Evolutionary conservation across 208 protist species (phyloP), one percentile per base, ranked within the genome.

Genomic region (Crithidia bombi): DNA sequence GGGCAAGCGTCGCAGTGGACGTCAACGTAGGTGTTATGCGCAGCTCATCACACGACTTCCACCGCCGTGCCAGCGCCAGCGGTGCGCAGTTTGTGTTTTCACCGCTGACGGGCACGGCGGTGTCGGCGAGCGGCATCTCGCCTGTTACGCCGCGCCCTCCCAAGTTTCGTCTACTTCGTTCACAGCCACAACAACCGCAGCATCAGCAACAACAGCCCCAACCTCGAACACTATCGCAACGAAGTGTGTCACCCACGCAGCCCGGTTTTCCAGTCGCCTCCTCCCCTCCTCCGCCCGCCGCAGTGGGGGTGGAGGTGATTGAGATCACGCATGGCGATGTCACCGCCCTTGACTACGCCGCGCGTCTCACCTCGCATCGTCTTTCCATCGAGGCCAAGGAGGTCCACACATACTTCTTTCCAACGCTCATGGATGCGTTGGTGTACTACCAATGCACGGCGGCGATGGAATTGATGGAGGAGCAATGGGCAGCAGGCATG

Each of bases 281-380:
- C 12, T 15, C 51, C 15, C 30, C 51, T 49, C 5, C 25, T 19
- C 26, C 28, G 2, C 25, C 19, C 19, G 23, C 25, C 3, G 28
- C 59, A 12, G 32, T 38, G 0, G 70, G 85, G 6, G 85, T 93
- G 5, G 90, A 95, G 73, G 87, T 82, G 12, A 63, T 95, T 44
- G 87, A 90, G 44, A 57, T 95, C 0, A 54, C 65, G 2, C 86
- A 93, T 47, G 76, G 67, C 2, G 84, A 92, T 58, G 38, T 95
- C 7, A 91, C 87, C 3, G 87, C 85, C 28, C 76, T 87, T 49
- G 90, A 95, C 78, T 91, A 90, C 41, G 73, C 65, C 15, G 77
- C 87, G 0, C 74, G 79, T 12, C 72, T 95, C 23, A 73, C 79
- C 38, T 81, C 80, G 1, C 87, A 80, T 47, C 81, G 90, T 21